Evolutionary conservation across 768 basidiomycete species (phyloP).

Genomic region (Boletus eberwhitei): DNA sequence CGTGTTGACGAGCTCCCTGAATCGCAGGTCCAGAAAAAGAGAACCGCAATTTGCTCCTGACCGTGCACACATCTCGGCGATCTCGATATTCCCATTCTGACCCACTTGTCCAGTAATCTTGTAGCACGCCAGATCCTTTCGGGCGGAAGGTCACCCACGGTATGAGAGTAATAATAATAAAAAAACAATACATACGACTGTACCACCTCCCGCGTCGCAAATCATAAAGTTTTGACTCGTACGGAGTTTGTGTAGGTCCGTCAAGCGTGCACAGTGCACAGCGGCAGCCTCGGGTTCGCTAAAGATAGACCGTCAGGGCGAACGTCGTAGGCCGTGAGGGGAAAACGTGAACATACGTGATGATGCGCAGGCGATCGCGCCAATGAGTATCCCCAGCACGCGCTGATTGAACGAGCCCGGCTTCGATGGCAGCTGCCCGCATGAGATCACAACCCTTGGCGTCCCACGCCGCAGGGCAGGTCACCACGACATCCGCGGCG

Average conservation of each 20-base stretch:
- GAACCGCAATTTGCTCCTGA: conserved; percentile 87
- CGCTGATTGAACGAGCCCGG: conserved; percentile 73
- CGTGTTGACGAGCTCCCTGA: conserved; percentile 75
- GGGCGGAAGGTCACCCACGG: conserved; percentile 7
- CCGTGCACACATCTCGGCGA: conserved; percentile 86
- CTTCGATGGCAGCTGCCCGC: conserved; percentile 79
- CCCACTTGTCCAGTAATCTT: conserved; percentile 80
- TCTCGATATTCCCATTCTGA: conserved; percentile 76
- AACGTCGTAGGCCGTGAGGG: background rate
- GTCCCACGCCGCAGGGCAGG: conserved; percentile 91
- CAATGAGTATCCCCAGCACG: conserved; percentile 68
- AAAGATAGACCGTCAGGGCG: conserved; percentile 12
- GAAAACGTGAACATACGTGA: conserved; percentile 48
- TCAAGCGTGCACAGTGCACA: conserved; percentile 81
- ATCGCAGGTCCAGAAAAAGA: conserved; percentile 83
- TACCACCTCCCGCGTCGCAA: conserved; percentile 89
- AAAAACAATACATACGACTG: conserved; percentile 47
- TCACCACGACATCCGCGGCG: conserved; percentile 80
- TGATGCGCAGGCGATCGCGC: conserved; percentile 80
- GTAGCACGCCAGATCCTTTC: conserved; percentile 50
- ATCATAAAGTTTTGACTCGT: conserved; percentile 86
- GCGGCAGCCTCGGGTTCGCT: conserved; percentile 84
- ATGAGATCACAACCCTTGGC: conserved; percentile 81
- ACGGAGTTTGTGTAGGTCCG: conserved; percentile 73
- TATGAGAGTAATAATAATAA: background rate